Evolutionary conservation across 768 basidiomycete genomes (phyloP).

Genomic region (Leccinellum luteum): DNA sequence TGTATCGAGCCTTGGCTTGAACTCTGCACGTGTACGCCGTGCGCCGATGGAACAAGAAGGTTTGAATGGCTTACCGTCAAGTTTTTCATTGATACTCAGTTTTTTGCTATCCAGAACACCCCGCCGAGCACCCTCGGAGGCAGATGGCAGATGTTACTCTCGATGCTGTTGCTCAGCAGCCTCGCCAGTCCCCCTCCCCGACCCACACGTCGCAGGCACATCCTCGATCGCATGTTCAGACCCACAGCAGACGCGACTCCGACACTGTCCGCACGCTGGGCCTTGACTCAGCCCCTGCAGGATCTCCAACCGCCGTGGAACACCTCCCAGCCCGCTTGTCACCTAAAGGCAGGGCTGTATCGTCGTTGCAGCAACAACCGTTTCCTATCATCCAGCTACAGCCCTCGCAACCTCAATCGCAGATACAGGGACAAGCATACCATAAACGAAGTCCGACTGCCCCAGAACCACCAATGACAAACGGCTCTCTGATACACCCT

Average conservation of each 20-base stretch:
- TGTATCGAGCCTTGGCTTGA: conserved; percentile 43
- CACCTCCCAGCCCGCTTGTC: conserved; percentile 29
- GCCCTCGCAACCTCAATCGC: conserved; percentile 20
- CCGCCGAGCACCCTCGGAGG: conserved; percentile 23
- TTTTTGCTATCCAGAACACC: conserved; percentile 22
- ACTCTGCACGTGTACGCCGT: conserved; percentile 37
- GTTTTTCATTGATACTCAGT: conserved; percentile 7
- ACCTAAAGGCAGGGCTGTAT: conserved; percentile 26
- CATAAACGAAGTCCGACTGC: conserved; percentile 71
- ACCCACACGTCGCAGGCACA: conserved; percentile 36
- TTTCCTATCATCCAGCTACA: conserved; percentile 26
- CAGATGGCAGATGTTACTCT: conserved; percentile 9
- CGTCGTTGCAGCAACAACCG: conserved; percentile 26
- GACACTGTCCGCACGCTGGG: conserved; percentile 64
- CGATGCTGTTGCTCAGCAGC: conserved; percentile 24
- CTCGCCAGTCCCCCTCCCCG: conserved; percentile 56
- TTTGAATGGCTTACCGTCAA: conserved; percentile 18
- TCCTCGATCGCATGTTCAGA: conserved; percentile 32
- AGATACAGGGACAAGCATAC: conserved; percentile 34
- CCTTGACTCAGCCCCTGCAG: conserved; percentile 36
- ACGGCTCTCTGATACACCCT: conserved; percentile 23
- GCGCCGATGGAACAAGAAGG: conserved; percentile 47
- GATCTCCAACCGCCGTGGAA: conserved; percentile 58
- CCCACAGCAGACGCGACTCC: conserved; percentile 69
- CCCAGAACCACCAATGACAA: conserved; percentile 54